Evolutionary conservation across 306 rosid species (phyloP).

Genomic region (Prunus salicina): DNA sequence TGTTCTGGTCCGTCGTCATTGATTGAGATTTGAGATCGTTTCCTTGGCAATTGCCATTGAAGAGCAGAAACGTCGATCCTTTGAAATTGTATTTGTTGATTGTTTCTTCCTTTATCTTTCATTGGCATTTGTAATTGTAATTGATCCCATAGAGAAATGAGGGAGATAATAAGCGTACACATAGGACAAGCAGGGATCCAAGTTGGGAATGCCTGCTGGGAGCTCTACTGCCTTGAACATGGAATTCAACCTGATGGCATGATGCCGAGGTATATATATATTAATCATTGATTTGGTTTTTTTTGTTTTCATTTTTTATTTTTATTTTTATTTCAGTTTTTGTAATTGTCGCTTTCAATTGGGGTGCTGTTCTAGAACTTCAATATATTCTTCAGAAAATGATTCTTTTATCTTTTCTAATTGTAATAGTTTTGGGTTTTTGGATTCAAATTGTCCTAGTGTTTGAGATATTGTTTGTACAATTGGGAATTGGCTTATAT

Average conservation of each 20-base stretch:
- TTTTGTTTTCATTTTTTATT: neutral
- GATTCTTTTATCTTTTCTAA: neutral
- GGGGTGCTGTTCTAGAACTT: neutral
- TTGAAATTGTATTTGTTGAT: neutral
- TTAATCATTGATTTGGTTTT: neutral
- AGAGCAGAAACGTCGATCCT: neutral
- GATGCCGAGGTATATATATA: constrained; percentile 53
- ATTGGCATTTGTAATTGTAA: neutral
- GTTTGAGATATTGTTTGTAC: neutral
- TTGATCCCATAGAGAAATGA: constrained; percentile 27
- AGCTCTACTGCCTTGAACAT: constrained; percentile 77
- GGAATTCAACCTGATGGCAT: constrained; percentile 64
- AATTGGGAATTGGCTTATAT: neutral
- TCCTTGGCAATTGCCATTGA: no score
- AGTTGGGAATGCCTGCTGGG: constrained; percentile 85
- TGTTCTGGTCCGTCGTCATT: no score
- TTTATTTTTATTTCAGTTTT: no score
- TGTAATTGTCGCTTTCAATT: neutral
- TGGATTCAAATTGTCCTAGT: neutral
- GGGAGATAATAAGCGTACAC: constrained; percentile 69
- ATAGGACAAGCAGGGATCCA: constrained; percentile 83
- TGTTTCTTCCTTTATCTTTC: neutral
- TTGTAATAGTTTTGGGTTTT: neutral
- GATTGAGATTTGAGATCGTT: no score
- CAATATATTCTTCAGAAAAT: neutral